Base-by-base conservation (phyloP, 495 filamentous ascomycete species). In the Aspergillus hancockii region DNA sequence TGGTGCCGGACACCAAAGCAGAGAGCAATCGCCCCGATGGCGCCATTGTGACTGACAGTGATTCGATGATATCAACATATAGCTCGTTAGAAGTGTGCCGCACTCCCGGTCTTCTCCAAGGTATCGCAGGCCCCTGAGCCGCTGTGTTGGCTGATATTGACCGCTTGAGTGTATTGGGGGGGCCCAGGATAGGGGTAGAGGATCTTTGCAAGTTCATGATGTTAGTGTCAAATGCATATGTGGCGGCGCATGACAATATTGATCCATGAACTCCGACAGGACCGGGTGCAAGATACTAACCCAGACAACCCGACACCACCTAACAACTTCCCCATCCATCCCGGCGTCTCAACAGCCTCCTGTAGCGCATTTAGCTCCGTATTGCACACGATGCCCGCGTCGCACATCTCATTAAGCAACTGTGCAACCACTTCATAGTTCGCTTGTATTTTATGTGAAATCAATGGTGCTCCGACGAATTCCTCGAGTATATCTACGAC, bases 41-140 rank as follows among this genome's bases (percentile, higher is more conserved):
- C 0, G 94, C 91, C 52, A 97, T 81, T 1, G 86, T 94, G 4
- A 97, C 90, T 0, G 85, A 85, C 0, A 99, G 81, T 4, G 90
- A 89, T 76, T 99, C 94, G 46, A 99, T 83, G 2, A 99, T 83
- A 71, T 99, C 94, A 41, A 97, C 94, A 71, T 99, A 98, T 34
- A 99, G 83, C 72, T 98, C 93, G 73, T 97, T 98, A 50, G 89
- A 93, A 7, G 93, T 98, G 71, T 99, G 95, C 9, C 92, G 86
- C 55, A 99, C 94, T 66, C 94, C 95, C 36, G 92, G 83, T 31
- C 92, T 83, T 49, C 94, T 85, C 94, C 94, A 99, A 7, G 92
- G 92, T 53, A 90, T 87, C 12, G 87, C 79, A 49, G 79, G 81
- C 43, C 81, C 81, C 41, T 71, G 74, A 14, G 70, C 63, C 41